These are phyloP conservation scores for Agrocybe praecox DNA, from an alignment of 768 basidiomycete genomes.

Conservation along the genomic window DNA sequence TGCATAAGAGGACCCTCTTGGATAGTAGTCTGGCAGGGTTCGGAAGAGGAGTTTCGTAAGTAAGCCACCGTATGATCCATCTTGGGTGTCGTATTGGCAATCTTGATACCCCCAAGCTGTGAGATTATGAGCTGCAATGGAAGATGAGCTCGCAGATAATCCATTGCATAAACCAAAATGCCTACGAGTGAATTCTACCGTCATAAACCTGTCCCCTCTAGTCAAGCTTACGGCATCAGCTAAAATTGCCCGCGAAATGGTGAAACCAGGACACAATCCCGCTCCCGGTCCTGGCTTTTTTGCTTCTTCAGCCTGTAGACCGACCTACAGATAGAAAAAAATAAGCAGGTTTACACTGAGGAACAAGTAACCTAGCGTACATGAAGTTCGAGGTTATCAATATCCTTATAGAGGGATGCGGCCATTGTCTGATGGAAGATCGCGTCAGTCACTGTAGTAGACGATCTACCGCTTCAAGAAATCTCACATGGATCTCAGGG, in stretches of 20 bases:
- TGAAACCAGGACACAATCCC: constrained; percentile 82
- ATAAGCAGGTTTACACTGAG: background rate
- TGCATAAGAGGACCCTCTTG: constrained; percentile 64
- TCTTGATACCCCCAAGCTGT: constrained; percentile 83
- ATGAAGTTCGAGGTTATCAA: constrained; percentile 81
- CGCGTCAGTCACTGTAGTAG: background rate
- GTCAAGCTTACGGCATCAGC: constrained; percentile 76
- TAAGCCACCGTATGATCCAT: constrained; percentile 79
- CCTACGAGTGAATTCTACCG: constrained; percentile 76
- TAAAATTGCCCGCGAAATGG: constrained; percentile 84
- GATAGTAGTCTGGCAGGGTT: constrained; percentile 70
- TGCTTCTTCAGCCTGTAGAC: constrained; percentile 72
- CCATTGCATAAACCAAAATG: constrained; percentile 4
- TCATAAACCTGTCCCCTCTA: constrained; percentile 81
- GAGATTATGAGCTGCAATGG: constrained; percentile 60
- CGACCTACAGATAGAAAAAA: constrained; percentile 46
- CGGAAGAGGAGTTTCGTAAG: constrained; percentile 74
- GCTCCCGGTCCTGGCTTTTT: constrained; percentile 68
- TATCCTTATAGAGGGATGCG: constrained; percentile 63
- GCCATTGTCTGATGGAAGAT: constrained; percentile 53
- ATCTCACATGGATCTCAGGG: constrained; percentile 52
- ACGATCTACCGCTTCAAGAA: background rate
- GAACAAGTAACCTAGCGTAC: constrained; percentile 36
- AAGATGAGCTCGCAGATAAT: background rate
- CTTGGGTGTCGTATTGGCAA: constrained; percentile 60